These are phyloP conservation scores for Zygosaccharomyces pseudobailii DNA, from an alignment of 1,139 yeast species.

Conservation along the genomic window DNA sequence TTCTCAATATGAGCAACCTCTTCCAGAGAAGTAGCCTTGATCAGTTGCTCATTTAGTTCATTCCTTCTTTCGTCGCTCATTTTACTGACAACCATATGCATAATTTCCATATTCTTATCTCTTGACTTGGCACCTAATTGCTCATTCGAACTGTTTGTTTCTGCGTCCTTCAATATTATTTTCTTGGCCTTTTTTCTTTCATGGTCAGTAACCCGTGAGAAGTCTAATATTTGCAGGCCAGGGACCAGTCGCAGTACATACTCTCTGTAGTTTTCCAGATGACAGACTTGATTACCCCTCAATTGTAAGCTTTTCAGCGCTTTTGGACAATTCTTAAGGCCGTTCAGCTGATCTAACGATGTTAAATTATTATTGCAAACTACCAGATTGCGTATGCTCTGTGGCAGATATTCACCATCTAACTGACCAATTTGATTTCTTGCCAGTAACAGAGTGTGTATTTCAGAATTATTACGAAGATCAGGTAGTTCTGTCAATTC, in stretches of 20 bases:
- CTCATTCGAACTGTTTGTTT: conserved; percentile 9
- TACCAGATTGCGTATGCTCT: conserved; percentile 20
- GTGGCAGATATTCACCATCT: conserved; percentile 28
- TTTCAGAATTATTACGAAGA: conserved; percentile 16
- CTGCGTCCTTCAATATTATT: background rate
- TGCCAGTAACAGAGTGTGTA: conserved; percentile 29
- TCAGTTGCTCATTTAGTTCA: conserved; percentile 49
- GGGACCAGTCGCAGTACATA: conserved; percentile 64
- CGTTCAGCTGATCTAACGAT: conserved; percentile 19
- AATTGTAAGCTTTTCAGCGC: conserved; percentile 43
- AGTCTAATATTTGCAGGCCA: conserved; percentile 58
- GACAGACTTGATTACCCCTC: conserved; percentile 57
- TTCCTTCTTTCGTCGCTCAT: conserved; percentile 50
- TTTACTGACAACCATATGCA: conserved; percentile 37
- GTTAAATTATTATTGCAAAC: conserved; percentile 25
- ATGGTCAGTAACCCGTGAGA: conserved; percentile 49
- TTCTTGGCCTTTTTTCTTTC: conserved; percentile 43
- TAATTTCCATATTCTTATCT: conserved; percentile 32
- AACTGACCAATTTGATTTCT: conserved; percentile 24
- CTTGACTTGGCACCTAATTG: conserved; percentile 11
- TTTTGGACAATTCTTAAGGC: conserved; percentile 21
- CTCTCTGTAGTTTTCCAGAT: conserved; percentile 52
- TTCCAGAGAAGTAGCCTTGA: conserved; percentile 59
- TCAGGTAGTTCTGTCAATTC: conserved; percentile 24
- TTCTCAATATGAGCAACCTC: conserved; percentile 72